A percentile compares a stretch with the other conserved stretches of the same genome.
Conservation (phyloP, 805 yeast species). For the Jamesozyma jinghongensis region DNA sequence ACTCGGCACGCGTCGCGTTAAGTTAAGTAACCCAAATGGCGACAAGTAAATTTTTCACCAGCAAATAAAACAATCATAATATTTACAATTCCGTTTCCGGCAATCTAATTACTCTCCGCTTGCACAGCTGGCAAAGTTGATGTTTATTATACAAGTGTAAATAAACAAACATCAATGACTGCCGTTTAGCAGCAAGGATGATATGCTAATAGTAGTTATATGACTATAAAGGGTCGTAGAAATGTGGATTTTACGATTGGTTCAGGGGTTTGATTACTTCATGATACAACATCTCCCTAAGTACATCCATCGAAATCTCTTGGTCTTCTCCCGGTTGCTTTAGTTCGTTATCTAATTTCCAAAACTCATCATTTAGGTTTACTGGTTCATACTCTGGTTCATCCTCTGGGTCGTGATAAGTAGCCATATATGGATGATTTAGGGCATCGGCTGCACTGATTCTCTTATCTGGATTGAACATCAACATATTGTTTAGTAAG, state of each 20-base stretch:
- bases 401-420: slow-evolving; percentile 64
- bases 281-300: slow-evolving; percentile 67
- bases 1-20: no score
- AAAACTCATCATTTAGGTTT: slow-evolving; percentile 31
- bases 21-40: no score
- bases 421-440: slow-evolving; percentile 58
- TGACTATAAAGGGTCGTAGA: neutral
- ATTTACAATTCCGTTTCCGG: no score
- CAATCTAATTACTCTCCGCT: no score
- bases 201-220: no score
- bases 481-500: slow-evolving; percentile 56
- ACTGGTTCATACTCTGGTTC: slow-evolving; percentile 45
- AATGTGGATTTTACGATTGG: neutral
- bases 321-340: slow-evolving; percentile 43
- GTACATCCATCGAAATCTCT: slow-evolving; percentile 62
- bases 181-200: no score
- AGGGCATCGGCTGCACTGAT: slow-evolving; percentile 68
- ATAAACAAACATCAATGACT: no score
- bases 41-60: no score
- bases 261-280: slow-evolving; percentile 55
- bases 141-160: no score
- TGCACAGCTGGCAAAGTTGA: no score
- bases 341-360: slow-evolving; percentile 35
- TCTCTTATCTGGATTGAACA: slow-evolving; percentile 67
- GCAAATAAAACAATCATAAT: no score